Evolutionary conservation across 2,329 filamentous ascomycete species (phyloP).

Genomic region (Sclerotinia borealis): DNA sequence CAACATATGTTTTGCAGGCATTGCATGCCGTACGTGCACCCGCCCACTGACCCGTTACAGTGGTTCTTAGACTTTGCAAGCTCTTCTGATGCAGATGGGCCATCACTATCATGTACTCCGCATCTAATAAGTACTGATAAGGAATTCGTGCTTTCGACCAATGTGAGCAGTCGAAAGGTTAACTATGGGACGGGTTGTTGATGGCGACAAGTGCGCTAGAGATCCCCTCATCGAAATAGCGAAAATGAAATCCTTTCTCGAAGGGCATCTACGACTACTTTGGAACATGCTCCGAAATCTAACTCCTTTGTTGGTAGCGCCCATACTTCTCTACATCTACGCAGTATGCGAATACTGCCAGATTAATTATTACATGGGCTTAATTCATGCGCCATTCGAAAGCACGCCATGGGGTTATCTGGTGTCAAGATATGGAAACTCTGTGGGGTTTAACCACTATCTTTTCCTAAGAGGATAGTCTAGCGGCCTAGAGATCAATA

Average conservation of each 20-base stretch:
- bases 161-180: neutral
- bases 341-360: neutral
- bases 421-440: neutral
- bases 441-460: neutral
- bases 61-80: neutral
- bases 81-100: neutral
- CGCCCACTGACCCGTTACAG: neutral
- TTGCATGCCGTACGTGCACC: neutral
- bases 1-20: constrained; percentile 10
- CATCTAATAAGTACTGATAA: constrained; percentile 1
- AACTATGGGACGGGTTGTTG: neutral
- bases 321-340: neutral
- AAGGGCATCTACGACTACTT: neutral
- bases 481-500: neutral
- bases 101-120: neutral
- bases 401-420: neutral
- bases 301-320: neutral
- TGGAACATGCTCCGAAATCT: neutral
- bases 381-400: neutral
- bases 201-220: constrained; percentile 11
- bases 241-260: neutral
- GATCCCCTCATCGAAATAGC: neutral
- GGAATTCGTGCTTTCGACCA: neutral
- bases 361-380: neutral
- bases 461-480: neutral